Evolutionary conservation across 345 rosid genomes (phyloP).

Genomic region (Citrus inodora): DNA sequence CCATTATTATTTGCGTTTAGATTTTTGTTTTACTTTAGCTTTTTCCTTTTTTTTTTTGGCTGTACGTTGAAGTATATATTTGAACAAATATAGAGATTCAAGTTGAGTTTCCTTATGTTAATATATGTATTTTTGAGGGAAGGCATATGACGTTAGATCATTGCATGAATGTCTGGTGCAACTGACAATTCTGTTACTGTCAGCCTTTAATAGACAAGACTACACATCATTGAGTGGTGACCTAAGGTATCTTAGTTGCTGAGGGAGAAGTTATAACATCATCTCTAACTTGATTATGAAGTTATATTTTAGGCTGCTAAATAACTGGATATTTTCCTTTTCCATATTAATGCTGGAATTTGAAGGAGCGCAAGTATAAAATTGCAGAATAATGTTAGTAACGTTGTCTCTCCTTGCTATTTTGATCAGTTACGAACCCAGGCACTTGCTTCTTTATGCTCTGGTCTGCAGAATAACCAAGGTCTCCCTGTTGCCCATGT

Average conservation of each 20-base stretch:
- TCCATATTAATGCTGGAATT: neutral
- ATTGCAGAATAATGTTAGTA: neutral
- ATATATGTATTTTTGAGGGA: neutral
- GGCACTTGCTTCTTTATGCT: constrained; percentile 86
- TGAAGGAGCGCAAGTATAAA: neutral
- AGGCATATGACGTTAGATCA: neutral
- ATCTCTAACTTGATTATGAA: neutral
- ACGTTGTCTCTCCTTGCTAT: constrained; percentile 20
- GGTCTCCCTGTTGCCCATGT: constrained; percentile 77
- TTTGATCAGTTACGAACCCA: constrained; percentile 78
- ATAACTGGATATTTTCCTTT: neutral
- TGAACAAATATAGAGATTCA: neutral
- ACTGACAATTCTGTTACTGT: neutral
- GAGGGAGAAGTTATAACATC: neutral
- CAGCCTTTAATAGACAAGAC: neutral
- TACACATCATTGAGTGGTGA: neutral
- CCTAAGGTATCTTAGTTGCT: neutral
- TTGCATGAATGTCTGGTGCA: constrained; percentile 2
- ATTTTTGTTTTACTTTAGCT: neutral
- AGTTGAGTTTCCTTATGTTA: neutral
- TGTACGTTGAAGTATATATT: neutral
- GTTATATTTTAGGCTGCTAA: constrained; percentile 16
- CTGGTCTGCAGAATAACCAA: constrained; percentile 80
- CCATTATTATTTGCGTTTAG: neutral
- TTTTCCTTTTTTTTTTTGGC: neutral